phyloP scores from a whole-genome alignment of 148 eudicot genomes.

The Camellia lanceoleosa region DNA sequence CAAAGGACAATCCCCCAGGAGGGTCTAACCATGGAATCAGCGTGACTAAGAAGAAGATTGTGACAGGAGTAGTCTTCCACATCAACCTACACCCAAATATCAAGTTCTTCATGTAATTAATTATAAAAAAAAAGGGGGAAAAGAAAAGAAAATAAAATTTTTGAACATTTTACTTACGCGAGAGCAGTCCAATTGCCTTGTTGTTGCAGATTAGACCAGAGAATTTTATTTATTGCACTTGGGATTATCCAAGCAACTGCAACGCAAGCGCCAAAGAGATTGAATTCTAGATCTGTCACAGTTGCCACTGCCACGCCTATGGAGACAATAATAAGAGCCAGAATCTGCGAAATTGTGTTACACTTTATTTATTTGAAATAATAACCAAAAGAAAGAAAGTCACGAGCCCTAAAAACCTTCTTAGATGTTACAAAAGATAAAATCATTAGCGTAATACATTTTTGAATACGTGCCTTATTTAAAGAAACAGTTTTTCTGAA shows the following conservation, averaged over 20 bases:
- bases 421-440: not conserved
- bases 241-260: constrained; percentile 85
- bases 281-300: constrained; percentile 84
- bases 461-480: constrained; percentile 39
- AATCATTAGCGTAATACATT: not conserved
- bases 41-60: constrained; percentile 70
- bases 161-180: constrained; percentile 53
- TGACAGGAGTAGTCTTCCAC: constrained; percentile 93
- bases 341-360: constrained; percentile 40
- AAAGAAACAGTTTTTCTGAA: constrained; percentile 58
- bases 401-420: not conserved
- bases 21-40: constrained; percentile 89
- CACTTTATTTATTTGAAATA: not conserved
- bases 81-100: constrained; percentile 49
- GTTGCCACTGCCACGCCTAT: constrained; percentile 88
- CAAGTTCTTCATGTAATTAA: not conserved
- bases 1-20: constrained; percentile 71
- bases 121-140: too few species aligned
- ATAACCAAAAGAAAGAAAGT: not conserved
- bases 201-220: constrained; percentile 84
- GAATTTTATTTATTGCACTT: constrained; percentile 81
- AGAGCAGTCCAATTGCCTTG: constrained; percentile 91
- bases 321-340: constrained; percentile 68
- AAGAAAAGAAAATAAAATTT: too few species aligned
- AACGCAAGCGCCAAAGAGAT: constrained; percentile 75